Percentiles rank a stretch among this genome's conserved stretches.
Evolutionary conservation across 257 asterid genomes (phyloP).

Genomic region (Nyctanthes arbortristis): DNA sequence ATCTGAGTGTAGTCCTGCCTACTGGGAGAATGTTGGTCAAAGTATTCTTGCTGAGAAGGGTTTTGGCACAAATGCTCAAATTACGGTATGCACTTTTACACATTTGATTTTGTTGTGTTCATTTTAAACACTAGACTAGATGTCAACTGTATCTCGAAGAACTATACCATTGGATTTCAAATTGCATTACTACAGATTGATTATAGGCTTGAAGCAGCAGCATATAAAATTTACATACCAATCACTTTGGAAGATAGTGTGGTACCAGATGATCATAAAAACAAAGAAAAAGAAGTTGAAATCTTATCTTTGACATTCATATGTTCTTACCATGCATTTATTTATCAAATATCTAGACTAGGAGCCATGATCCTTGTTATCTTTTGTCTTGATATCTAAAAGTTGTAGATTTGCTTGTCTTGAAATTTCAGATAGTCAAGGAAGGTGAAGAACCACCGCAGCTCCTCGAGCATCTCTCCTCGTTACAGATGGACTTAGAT

Average conservation of each 20-base stretch:
- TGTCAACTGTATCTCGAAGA: background rate
- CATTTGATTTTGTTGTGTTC: background rate
- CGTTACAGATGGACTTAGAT: constrained; percentile 38
- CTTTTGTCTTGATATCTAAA: too few relatives aligned
- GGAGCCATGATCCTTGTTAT: too few relatives aligned
- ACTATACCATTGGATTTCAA: background rate
- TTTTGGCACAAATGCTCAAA: constrained; percentile 37
- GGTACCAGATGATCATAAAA: background rate
- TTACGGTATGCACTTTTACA: constrained; percentile 32
- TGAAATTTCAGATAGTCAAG: constrained; percentile 44
- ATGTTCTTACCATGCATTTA: background rate
- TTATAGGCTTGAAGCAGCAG: background rate
- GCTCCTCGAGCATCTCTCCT: constrained; percentile 48
- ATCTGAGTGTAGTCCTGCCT: constrained; percentile 26
- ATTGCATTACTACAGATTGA: too few relatives aligned
- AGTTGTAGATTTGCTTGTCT: background rate
- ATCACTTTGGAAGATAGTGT: background rate
- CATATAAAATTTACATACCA: background rate
- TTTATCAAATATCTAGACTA: too few relatives aligned
- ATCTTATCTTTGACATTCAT: background rate
- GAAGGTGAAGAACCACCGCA: constrained; percentile 53
- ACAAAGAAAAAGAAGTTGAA: background rate
- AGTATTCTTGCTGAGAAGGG: constrained; percentile 49
- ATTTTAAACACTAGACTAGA: background rate
- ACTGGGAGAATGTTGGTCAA: constrained; percentile 37